Conservation (phyloP, 23 red algal genomes). For the Gracilaria gracilis region DNA sequence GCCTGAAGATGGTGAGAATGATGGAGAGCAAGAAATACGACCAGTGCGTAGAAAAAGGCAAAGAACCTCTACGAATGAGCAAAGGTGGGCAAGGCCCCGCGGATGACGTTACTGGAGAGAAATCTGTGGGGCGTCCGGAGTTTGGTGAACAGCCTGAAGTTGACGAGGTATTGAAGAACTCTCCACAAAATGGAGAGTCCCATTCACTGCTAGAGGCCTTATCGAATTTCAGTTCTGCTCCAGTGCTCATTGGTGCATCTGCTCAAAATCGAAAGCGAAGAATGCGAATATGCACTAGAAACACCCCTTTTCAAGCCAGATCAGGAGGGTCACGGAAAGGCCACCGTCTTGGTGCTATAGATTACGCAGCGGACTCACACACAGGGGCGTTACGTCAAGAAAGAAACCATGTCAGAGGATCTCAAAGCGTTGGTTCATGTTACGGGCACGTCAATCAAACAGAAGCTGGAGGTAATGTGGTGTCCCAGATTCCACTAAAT, state of each 20-base stretch:
- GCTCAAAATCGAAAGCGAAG: conserved; percentile 7
- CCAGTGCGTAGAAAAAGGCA: conserved; percentile 1
- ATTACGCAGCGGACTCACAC: conserved; percentile 16
- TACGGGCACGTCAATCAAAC: conserved; percentile 25
- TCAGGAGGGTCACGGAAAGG: not conserved
- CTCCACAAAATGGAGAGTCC: conserved; percentile 13
- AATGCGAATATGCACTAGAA: conserved; percentile 37
- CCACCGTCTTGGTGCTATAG: not conserved
- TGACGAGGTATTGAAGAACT: not conserved
- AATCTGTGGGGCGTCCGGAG: not conserved
- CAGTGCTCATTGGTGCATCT: conserved; percentile 38
- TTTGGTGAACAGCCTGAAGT: not conserved
- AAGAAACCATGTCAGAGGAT: not conserved
- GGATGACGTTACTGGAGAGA: not conserved
- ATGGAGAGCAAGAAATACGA: conserved; percentile 16
- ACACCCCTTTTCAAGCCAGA: not conserved
- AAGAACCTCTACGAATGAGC: not conserved
- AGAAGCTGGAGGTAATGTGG: conserved; percentile 27
- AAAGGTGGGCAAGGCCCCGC: not conserved
- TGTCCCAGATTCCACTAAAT: conserved; percentile 28
- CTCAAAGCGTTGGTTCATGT: conserved; percentile 36
- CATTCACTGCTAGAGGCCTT: not conserved
- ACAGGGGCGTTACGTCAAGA: not conserved
- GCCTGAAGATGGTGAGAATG: conserved; percentile 17
- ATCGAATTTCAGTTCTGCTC: not conserved